Evolutionary conservation across 306 rosid species (phyloP).

Genomic region (Betula pendula): DNA sequence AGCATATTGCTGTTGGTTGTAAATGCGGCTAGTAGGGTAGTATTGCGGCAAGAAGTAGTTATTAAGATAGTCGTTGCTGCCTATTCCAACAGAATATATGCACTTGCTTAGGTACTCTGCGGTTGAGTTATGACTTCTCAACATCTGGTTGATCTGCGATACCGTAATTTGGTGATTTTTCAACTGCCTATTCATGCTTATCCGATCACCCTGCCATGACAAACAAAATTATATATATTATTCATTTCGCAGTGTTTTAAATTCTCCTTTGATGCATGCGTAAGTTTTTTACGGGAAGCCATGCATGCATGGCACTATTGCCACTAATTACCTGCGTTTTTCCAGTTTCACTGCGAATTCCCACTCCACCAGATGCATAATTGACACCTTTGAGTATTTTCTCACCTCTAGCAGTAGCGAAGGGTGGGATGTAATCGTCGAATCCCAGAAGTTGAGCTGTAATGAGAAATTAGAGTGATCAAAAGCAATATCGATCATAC

Average conservation of each 20-base stretch:
- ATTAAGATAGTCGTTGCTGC: constrained; percentile 28
- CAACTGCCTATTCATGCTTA: constrained; percentile 22
- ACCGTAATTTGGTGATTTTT: constrained; percentile 23
- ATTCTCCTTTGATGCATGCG: too few species aligned
- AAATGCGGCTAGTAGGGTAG: constrained; percentile 15
- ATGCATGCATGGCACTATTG: too few species aligned
- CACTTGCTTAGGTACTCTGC: constrained; percentile 21
- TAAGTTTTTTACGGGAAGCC: too few species aligned
- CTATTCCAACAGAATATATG: constrained; percentile 21
- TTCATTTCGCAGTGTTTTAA: too few species aligned
- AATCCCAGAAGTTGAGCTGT: constrained; percentile 1
- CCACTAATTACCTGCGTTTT: too few species aligned
- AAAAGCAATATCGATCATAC: not conserved
- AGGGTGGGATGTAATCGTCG: not conserved
- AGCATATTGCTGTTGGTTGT: constrained; percentile 18
- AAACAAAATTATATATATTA: not conserved
- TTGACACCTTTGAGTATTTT: constrained; percentile 9
- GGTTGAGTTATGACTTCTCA: not conserved
- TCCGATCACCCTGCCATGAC: constrained; percentile 27
- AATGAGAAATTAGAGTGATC: not conserved
- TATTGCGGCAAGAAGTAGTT: constrained; percentile 19
- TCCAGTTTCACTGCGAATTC: constrained; percentile 16
- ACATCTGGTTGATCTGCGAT: not conserved
- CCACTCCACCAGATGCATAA: constrained; percentile 27
- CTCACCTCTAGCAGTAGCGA: not conserved